Conservation (phyloP, 805 yeast genomes). For the Wickerhamiella cacticola region DNA sequence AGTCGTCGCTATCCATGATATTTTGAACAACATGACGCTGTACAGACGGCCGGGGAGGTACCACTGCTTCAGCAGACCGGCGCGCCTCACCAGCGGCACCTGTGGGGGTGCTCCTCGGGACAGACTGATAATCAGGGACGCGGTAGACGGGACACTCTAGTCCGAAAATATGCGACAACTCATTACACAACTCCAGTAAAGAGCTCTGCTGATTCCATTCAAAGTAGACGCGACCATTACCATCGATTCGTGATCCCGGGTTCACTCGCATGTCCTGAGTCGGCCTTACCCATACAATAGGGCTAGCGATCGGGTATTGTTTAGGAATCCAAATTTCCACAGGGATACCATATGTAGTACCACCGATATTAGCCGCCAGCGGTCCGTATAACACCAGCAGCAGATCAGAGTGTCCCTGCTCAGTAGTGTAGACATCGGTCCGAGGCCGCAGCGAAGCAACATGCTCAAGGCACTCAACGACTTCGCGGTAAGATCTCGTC, state of each 20-base stretch:
- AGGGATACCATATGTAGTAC: conserved; percentile 36
- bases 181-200: conserved; percentile 28
- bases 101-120: background rate
- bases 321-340: conserved; percentile 68
- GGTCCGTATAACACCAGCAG: conserved; percentile 56
- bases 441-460: conserved; percentile 50
- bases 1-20: conserved; percentile 11
- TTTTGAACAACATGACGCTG: conserved; percentile 1
- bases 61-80: background rate
- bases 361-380: conserved; percentile 30
- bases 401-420: conserved; percentile 47
- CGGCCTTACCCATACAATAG: conserved; percentile 52
- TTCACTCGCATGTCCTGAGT: conserved; percentile 37
- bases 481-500: conserved; percentile 51
- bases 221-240: conserved; percentile 60
- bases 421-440: conserved; percentile 50
- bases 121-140: conserved; percentile 15
- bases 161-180: conserved; percentile 31
- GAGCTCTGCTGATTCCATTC: conserved; percentile 38
- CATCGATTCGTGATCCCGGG: conserved; percentile 57
- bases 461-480: conserved; percentile 40
- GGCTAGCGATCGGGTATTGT: conserved; percentile 55
- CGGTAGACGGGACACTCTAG: conserved; percentile 38
- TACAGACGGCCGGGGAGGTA: background rate
- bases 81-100: conserved; percentile 4